Base-by-base conservation (phyloP, 2,329 filamentous ascomycete species). In the Beauveria varroae region DNA sequence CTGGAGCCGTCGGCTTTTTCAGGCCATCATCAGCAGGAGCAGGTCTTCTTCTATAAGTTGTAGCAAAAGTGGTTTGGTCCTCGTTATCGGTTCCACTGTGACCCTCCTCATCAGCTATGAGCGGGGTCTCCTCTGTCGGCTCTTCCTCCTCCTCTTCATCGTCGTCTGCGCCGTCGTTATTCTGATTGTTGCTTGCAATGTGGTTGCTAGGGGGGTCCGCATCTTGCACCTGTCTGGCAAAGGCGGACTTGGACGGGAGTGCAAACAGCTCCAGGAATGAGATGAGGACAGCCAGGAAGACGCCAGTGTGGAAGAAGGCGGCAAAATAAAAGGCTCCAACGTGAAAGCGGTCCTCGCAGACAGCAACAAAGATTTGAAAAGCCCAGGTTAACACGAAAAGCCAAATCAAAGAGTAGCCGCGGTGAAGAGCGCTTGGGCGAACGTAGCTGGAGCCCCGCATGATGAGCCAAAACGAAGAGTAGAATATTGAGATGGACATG, bases 391-490 rank as follows among this genome's bases (percentile, higher is more conserved):
- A 73, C 37, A 84, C 71, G 71, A 93, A 97, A 51, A 96, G 80
- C 93, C 95, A 98, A 10, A 96, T 82, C 50, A 93, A 80, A 56
- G 85, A 82, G 72, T 95, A 97, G 5, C 87, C 83, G 22, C 93
- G 84, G 62, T 96, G 90, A 7, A 98, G 83, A 4, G 93, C 93
- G 20, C 90, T 95, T 1, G 95, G 93, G 16, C 93, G 84, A 53
- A 89, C 84, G 64, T 87, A 89, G 68, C 92, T 88, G 18, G 91
- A 89, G 2, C 90, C 87, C 20, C 88, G 84, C 68, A 91, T 86
- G 41, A 96, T 80, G 65, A 91, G 87, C 93, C 93, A 98, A 51
- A 91, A 87, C 22, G 87, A 73, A 63, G 89, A 86, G 69, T 95
- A 86, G 79, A 92, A 96, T 1, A 91, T 80, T 0, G 89, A 89